phyloP scores from a whole-genome alignment of 2,329 filamentous ascomycete genomes.

The Ascochyta fabae region DNA sequence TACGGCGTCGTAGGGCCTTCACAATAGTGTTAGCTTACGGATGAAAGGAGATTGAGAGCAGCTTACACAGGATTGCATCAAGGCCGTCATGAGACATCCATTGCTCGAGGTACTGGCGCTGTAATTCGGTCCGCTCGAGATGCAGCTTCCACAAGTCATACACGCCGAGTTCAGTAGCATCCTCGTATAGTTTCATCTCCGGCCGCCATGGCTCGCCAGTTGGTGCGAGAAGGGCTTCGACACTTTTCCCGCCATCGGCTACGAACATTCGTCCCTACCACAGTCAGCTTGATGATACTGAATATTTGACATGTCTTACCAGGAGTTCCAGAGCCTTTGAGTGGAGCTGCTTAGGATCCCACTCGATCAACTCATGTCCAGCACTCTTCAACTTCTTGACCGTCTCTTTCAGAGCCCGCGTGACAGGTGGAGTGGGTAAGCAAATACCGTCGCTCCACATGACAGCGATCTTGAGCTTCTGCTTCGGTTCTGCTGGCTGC shows the following conservation, averaged over 20 bases:
- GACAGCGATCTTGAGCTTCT: conserved; percentile 65
- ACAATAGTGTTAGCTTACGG: conserved; percentile 7
- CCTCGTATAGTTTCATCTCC: conserved; percentile 56
- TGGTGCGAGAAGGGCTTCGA: conserved; percentile 50
- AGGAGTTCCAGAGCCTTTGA: conserved; percentile 58
- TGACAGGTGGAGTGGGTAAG: conserved; percentile 60
- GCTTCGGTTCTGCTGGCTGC: conserved; percentile 51
- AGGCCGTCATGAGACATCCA: conserved; percentile 52
- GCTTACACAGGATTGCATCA: conserved; percentile 53
- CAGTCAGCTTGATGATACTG: neutral
- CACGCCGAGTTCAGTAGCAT: conserved; percentile 53
- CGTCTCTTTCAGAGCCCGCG: conserved; percentile 62
- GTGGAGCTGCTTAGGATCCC: conserved; percentile 60
- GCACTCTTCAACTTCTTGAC: conserved; percentile 59
- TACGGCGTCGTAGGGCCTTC: conserved; percentile 55
- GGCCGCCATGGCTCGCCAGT: conserved; percentile 56
- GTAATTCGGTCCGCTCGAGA: conserved; percentile 52
- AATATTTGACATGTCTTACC: conserved; percentile 36
- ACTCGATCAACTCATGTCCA: conserved; percentile 63
- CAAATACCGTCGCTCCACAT: conserved; percentile 60
- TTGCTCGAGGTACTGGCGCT: conserved; percentile 53
- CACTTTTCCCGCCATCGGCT: conserved; percentile 59
- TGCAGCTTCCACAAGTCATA: conserved; percentile 59
- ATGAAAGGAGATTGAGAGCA: neutral
- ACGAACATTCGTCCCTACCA: conserved; percentile 53